Evolutionary conservation across 345 rosid genomes (phyloP), one percentile per base, ranked within the genome.

Genomic region (Boechera retrofracta): DNA sequence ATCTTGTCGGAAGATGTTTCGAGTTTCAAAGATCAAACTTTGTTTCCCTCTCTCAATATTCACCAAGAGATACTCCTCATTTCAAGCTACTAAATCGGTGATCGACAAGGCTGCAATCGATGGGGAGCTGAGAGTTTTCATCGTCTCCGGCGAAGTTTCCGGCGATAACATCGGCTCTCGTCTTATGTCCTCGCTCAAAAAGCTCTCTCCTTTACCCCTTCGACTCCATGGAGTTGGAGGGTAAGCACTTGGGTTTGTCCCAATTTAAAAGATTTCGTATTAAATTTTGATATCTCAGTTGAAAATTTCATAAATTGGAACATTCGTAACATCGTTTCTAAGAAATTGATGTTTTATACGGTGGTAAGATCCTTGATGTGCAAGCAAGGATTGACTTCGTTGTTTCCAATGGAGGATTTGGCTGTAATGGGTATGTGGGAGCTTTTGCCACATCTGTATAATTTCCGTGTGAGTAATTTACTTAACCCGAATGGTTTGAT

Each of bases 341-440:
- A 54, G 36, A 10, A 32, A 18, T 26, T 45, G 69, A 12, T 74
- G 21, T 38, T 24, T 79, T 13, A 53, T 0, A 67, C 16, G 11
- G 53, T 67, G 61, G 4, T 49, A 90, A 63, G 98, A 86, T 83
- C 85, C 15, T 78, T 80, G 94, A 90, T 90, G 99, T 83, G 78
- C 72, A 84, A 87, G 75, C 83, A 89, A 78, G 99, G 94, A 21
- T 61, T 94, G 82, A 77, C 61, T 72, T 83, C 92, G 38, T 72
- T 92, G 76, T 94, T 90, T 68, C 94, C 95, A 0, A 87, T 94
- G 89, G 98, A 92, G 84, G 95, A 90, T 61, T 88, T 92, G 64
- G 81, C 98, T 6, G 97, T 94, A 65, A 92, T 94, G 98, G 99
- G 99, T 26, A 74, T 88, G 57, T 90, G 93, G 97, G 98, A 94